A percentile compares a stretch with the other conserved stretches of the same genome.
Conservation (phyloP, 768 basidiomycete species). For the Boletus reticulatus region DNA sequence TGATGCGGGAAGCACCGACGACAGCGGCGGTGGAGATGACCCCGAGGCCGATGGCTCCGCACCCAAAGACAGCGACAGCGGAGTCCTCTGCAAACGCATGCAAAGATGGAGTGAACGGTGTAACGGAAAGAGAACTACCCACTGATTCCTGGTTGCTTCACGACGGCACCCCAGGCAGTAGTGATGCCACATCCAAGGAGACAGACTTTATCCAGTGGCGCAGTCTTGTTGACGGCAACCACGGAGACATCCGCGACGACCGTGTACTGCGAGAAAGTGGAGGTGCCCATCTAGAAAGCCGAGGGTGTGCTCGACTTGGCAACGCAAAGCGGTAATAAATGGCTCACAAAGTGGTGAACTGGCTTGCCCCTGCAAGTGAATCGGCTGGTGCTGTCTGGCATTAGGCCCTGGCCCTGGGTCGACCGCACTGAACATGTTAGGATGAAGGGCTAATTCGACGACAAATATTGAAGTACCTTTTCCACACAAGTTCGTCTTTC, state of each 20-base stretch:
- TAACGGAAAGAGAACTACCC: constrained; percentile 26
- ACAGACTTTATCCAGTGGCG: constrained; percentile 95
- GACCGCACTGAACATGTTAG: constrained; percentile 61
- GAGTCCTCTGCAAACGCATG: constrained; percentile 58
- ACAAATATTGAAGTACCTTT: constrained; percentile 51
- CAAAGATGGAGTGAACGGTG: not conserved
- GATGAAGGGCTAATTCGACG: not conserved
- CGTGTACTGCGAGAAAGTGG: constrained; percentile 99
- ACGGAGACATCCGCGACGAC: constrained; percentile 98
- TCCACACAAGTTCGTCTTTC: constrained; percentile 98
- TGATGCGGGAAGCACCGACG: constrained; percentile 83
- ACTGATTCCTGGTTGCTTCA: constrained; percentile 88
- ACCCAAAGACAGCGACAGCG: constrained; percentile 92
- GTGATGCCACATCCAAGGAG: constrained; percentile 96
- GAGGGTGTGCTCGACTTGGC: not conserved
- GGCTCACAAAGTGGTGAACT: constrained; percentile 86
- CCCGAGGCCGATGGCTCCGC: constrained; percentile 94
- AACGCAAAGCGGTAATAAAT: not conserved
- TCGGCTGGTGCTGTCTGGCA: constrained; percentile 87
- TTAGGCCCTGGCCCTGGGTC: constrained; percentile 91
- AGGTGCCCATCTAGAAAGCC: constrained; percentile 87
- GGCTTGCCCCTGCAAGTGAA: constrained; percentile 89
- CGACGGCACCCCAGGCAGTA: constrained; percentile 96
- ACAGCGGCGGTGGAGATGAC: constrained; percentile 76
- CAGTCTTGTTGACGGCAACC: constrained; percentile 80